Conservation (phyloP, 2,329 filamentous ascomycete species). For the Fusarium secorum region DNA sequence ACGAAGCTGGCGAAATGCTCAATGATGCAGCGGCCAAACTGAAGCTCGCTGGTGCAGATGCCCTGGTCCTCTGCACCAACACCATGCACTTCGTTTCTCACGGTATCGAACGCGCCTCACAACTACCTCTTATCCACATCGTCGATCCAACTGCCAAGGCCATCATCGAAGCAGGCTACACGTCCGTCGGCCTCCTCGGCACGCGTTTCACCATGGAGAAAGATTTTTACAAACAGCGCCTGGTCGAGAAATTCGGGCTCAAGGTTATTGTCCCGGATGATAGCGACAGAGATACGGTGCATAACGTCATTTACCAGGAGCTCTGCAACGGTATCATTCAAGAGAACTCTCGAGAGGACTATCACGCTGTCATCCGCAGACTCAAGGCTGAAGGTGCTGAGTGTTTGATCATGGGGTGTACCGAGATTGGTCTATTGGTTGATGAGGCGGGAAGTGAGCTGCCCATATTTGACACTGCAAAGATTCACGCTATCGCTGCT, state of each 20-base stretch:
- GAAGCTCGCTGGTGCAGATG: slow-evolving; percentile 33
- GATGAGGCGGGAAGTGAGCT: slow-evolving; percentile 15
- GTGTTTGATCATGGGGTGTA: slow-evolving; percentile 40
- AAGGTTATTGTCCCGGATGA: slow-evolving; percentile 15
- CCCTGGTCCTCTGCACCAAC: slow-evolving; percentile 38
- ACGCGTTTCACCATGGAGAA: slow-evolving; percentile 41
- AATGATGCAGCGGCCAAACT: slow-evolving; percentile 25
- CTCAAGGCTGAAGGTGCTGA: slow-evolving; percentile 27
- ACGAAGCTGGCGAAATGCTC: slow-evolving; percentile 23
- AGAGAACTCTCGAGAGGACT: slow-evolving; percentile 14
- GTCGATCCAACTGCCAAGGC: slow-evolving; percentile 35
- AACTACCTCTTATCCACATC: slow-evolving; percentile 38
- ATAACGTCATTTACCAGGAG: slow-evolving; percentile 34
- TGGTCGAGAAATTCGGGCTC: slow-evolving; percentile 18
- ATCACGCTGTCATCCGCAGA: slow-evolving; percentile 6
- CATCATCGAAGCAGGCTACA: slow-evolving; percentile 19
- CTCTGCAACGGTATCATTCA: slow-evolving; percentile 35
- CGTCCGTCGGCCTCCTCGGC: slow-evolving; percentile 29
- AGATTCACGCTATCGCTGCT: slow-evolving; percentile 36
- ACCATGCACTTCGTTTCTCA: slow-evolving; percentile 38
- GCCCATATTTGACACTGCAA: slow-evolving; percentile 36
- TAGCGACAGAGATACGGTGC: slow-evolving; percentile 7
- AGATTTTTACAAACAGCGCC: slow-evolving; percentile 32
- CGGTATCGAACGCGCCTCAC: slow-evolving; percentile 8
- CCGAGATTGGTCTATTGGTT: slow-evolving; percentile 38